These are phyloP conservation scores for Arthromyces matolae DNA, from an alignment of 768 basidiomycete genomes.

Conservation along the genomic window DNA sequence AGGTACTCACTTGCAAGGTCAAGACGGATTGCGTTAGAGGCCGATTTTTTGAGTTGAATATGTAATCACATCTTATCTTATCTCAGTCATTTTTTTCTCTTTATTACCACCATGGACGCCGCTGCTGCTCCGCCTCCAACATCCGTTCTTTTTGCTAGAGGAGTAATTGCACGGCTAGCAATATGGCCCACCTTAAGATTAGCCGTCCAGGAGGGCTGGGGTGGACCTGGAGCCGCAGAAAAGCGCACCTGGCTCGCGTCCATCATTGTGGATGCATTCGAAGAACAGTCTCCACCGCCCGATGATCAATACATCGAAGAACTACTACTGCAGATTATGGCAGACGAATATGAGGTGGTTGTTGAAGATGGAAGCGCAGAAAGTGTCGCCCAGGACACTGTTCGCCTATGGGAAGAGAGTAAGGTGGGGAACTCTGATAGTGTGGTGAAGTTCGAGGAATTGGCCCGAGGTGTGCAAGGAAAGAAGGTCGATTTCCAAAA, in stretches of 20 bases:
- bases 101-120: slow-evolving; percentile 17
- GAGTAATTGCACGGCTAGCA: slow-evolving; percentile 75
- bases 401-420: slow-evolving; percentile 62
- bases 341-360: slow-evolving; percentile 80
- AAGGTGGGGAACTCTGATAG: slow-evolving; percentile 41
- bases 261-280: slow-evolving; percentile 76
- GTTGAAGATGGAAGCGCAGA: slow-evolving; percentile 86
- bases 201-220: slow-evolving; percentile 85
- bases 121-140: slow-evolving; percentile 36
- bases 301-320: slow-evolving; percentile 82
- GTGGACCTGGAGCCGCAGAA: slow-evolving; percentile 61
- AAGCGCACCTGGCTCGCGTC: slow-evolving; percentile 88
- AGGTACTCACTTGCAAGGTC: too few relatives aligned
- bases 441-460: slow-evolving; percentile 59
- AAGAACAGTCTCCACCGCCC: slow-evolving; percentile 41
- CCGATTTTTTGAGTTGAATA: not conserved
- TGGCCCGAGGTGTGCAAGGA: slow-evolving; percentile 55
- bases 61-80: too few relatives aligned
- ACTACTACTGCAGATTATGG: slow-evolving; percentile 76
- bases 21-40: too few relatives aligned
- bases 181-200: slow-evolving; percentile 85
- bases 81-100: too few relatives aligned
- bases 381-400: slow-evolving; percentile 67
- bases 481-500: slow-evolving; percentile 50
- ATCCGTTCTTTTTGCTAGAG: slow-evolving; percentile 78